These are phyloP conservation scores for Adansonia gregorii DNA, from an alignment of 441 rosid genomes.

Conservation along the genomic window DNA sequence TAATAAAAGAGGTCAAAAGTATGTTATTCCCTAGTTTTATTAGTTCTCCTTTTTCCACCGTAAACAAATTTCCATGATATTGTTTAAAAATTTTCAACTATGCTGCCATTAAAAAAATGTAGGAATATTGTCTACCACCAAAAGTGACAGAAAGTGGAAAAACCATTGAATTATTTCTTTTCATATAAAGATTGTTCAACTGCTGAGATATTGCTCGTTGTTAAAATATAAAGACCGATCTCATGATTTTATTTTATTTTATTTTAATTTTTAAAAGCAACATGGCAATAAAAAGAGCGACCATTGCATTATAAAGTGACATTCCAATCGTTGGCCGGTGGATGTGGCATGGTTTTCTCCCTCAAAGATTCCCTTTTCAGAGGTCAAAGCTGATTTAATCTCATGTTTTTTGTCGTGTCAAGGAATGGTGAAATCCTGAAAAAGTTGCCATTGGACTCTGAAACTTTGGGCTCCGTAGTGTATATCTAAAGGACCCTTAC, in stretches of 20 bases:
- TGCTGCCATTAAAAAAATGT: conserved; percentile 18
- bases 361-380: not conserved
- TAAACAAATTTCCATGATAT: not conserved
- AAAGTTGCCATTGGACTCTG: conserved; percentile 4
- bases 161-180: not conserved
- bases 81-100: not conserved
- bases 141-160: conserved; percentile 6
- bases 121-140: conserved; percentile 14
- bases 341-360: not conserved
- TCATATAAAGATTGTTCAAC: too few species aligned
- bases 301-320: not conserved
- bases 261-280: too few species aligned
- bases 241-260: too few species aligned
- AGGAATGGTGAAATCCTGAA: not conserved
- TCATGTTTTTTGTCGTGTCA: not conserved
- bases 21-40: not conserved
- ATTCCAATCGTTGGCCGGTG: not conserved
- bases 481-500: not conserved
- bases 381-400: conserved; percentile 11
- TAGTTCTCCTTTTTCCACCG: not conserved
- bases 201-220: too few species aligned
- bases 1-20: not conserved
- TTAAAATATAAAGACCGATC: too few species aligned
- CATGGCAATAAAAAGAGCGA: too few species aligned
- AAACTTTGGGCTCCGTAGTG: not conserved